phyloP scores from a whole-genome alignment of 768 basidiomycete genomes.

The Lentinula sp. region DNA sequence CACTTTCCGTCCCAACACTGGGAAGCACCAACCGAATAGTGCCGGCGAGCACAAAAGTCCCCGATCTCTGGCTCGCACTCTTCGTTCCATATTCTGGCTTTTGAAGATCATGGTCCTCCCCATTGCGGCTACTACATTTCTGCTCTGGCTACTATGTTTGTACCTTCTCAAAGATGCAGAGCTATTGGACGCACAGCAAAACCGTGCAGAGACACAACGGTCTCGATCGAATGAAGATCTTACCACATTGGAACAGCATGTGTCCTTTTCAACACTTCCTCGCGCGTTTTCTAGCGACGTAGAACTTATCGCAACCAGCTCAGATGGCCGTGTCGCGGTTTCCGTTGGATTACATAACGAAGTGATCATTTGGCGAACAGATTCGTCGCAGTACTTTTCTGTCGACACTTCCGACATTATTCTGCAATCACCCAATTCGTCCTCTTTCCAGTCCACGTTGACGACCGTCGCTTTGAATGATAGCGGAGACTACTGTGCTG shows the following conservation, averaged over 20 bases:
- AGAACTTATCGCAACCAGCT: conserved; percentile 70
- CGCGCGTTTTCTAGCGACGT: conserved; percentile 80
- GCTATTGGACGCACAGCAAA: conserved; percentile 78
- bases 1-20: conserved; percentile 46
- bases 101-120: conserved; percentile 82
- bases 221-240: conserved; percentile 21
- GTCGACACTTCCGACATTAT: conserved; percentile 51
- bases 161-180: conserved; percentile 91
- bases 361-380: conserved; percentile 61
- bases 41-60: conserved; percentile 13
- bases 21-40: conserved; percentile 11
- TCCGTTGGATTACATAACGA: conserved; percentile 79
- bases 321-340: conserved; percentile 57
- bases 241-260: conserved; percentile 31
- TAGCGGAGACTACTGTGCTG: conserved; percentile 56
- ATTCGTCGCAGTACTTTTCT: conserved; percentile 28
- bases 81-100: conserved; percentile 64
- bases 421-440: conserved; percentile 42
- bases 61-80: conserved; percentile 27
- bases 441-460: conserved; percentile 41
- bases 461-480: conserved; percentile 62
- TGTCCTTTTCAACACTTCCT: conserved; percentile 68
- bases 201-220: conserved; percentile 43
- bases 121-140: conserved; percentile 68
- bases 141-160: conserved; percentile 71